Base-by-base conservation (phyloP, 1,139 yeast species). In the Saccharomyces hybrid region DNA sequence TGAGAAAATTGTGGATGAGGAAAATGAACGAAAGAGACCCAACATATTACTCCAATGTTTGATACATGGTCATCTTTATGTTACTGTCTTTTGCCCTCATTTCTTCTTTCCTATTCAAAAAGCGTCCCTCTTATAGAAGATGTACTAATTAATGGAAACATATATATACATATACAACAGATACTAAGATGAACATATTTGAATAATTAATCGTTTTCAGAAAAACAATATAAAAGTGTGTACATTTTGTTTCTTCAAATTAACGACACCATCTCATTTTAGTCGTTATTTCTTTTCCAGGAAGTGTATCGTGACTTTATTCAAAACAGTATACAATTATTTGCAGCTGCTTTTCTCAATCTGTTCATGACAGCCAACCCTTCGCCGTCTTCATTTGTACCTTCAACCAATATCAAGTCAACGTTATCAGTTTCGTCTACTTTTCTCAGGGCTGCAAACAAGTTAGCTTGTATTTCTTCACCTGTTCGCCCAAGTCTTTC, bases 311-410 rank as follows among this genome's bases (percentile, higher is more conserved):
- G 5, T 23, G 4, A 23, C 5, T 23, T 59, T 11, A 47, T 28
- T 51, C 55, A 64, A 51, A 65, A 61, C 5, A 52, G 48, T 29
- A 62, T 51, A 46, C 76, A 63, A 16, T 74, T 78, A 52, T 78
- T 81, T 3, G 79, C 73, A 0, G 99, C 96, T 2, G 99, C 99
- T 69, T 93, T 93, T 51, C 79, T 76, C 46, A 93, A 75, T 60
- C 99, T 74, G 69, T 93, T 93, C 97, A 93, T 91, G 47, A 93
- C 85, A 0, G 99, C 99, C 54, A 91, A 75, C 0, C 99, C 99
- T 65, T 90, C 95, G 53, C 85, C 77, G 0, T 75, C 69, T 60
- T 84, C 88, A 26, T 76, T 79, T 3, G 88, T 78, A 0, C 93
- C 93, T 65, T 88, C 76, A 0, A 88, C 88, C 48, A 90, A 73